A percentile compares a stretch with the other conserved stretches of the same genome.
Conservation (phyloP, 495 filamentous ascomycete species). For the Penicillium taxi region DNA sequence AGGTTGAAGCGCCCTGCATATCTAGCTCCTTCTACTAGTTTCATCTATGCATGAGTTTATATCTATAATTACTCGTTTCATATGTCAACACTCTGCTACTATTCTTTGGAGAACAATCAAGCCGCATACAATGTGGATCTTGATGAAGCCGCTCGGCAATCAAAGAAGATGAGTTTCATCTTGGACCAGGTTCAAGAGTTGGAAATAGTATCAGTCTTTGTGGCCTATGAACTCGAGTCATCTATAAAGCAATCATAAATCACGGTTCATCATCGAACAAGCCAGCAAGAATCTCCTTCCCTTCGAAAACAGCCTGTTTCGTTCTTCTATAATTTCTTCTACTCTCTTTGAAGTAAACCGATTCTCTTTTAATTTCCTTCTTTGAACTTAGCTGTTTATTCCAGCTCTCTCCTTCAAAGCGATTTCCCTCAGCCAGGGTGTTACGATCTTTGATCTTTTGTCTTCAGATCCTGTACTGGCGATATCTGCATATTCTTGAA, state of each 20-base stretch:
- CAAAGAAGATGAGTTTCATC: constrained; percentile 13
- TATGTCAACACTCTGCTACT: too few species aligned
- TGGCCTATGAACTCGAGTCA: constrained; percentile 1
- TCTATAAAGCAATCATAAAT: constrained; percentile 15
- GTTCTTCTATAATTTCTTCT: constrained; percentile 6
- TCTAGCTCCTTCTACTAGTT: too few species aligned
- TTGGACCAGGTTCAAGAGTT: background rate
- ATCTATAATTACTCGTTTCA: too few species aligned
- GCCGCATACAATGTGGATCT: constrained; percentile 8
- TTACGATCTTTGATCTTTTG: too few species aligned
- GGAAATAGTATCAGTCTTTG: constrained; percentile 16
- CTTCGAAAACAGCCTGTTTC: constrained; percentile 1
- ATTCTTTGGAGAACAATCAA: constrained; percentile 11
- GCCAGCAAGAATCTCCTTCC: constrained; percentile 6
- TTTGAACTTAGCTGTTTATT: too few species aligned
- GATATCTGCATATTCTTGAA: background rate
- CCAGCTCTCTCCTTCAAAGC: too few species aligned
- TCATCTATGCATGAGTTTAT: too few species aligned
- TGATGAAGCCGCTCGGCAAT: constrained; percentile 9
- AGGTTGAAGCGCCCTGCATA: too few species aligned
- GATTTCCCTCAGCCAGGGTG: too few species aligned
- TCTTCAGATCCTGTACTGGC: too few species aligned
- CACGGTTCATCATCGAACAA: constrained; percentile 3
- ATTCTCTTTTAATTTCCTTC: constrained; percentile 2
- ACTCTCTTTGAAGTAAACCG: constrained; percentile 11